Base-by-base conservation (phyloP, 352 stramenopile species). In the Phytophthora sp. region DNA sequence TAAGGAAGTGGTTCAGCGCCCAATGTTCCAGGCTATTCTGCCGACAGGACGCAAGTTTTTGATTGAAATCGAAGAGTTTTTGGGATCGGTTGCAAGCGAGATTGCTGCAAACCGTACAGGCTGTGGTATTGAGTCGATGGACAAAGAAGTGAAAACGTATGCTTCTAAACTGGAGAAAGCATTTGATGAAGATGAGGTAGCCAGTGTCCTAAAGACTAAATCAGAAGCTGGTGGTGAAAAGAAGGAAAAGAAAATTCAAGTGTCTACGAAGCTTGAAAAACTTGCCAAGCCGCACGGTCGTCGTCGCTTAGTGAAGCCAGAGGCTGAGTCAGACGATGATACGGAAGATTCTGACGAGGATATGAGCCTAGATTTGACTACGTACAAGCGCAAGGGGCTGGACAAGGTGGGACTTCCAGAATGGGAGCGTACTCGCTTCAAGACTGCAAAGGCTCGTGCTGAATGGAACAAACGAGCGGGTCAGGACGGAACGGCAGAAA, bases 41-140 rank as follows among this genome's bases (percentile, higher is more conserved):
- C 88, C 89, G 0, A 83, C 91, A n/a, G 91, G 91, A 4, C 82
- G 89, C 32, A 95, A 96, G 62, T 97, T 97, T 54, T 65, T 96
- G 31, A 91, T 94, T 30, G 91, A 97, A 62, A 89, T 96, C 6
- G 87, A 93, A 64, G 72, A 93, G 37, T 97, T 96, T 46, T 60
- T 97, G 7, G 70, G 79, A 13, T 71, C 75, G 3, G 63, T 93
- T n/a, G 87, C 87, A 9, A 76, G 39, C 10, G 69, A 93, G 34
- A 84, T 95, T 7, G 80, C 84, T 0, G 41, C 58, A 10, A 86
- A 82, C 21, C 84, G 85, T 5, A 72, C 68, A 13, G 66, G 56
- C 17, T 82, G 82, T 30, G 83, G 86, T 5, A 79, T 95, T 21
- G 70, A 87, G 2, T 66, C 81, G 18, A 73, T 95, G 74, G 87